Evolutionary conservation across 148 eudicot species (phyloP).

Genomic region (Beta vulgaris): DNA sequence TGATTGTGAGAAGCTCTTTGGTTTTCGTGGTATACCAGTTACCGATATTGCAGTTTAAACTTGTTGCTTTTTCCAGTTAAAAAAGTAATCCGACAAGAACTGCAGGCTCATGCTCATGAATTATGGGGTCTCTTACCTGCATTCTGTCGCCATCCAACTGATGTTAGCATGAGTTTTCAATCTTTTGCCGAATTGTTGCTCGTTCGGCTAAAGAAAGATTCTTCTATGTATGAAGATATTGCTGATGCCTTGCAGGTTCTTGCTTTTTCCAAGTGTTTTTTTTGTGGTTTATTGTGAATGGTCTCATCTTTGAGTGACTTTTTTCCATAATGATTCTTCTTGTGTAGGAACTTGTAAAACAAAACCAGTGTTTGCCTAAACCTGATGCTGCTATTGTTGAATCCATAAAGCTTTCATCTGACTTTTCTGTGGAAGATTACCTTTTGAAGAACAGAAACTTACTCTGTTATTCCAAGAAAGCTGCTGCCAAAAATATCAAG

Average conservation of each 20-base stretch:
- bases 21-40: constrained; percentile 12
- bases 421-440: constrained; percentile 30
- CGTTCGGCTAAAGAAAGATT: constrained; percentile 51
- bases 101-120: constrained; percentile 62
- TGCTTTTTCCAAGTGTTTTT: neutral
- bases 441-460: constrained; percentile 29
- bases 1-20: constrained; percentile 14
- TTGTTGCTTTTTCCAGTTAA: constrained; percentile 54
- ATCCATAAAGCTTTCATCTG: constrained; percentile 26
- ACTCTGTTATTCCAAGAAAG: constrained; percentile 42
- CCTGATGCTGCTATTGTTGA: constrained; percentile 33
- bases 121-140: constrained; percentile 85
- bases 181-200: constrained; percentile 49
- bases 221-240: constrained; percentile 56
- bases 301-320: neutral
- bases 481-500: constrained; percentile 49
- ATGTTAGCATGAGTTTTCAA: constrained; percentile 50
- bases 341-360: constrained; percentile 67
- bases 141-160: constrained; percentile 74
- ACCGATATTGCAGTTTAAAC: constrained; percentile 32
- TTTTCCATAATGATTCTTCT: constrained; percentile 6
- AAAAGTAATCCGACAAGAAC: constrained; percentile 56
- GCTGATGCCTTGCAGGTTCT: constrained; percentile 65
- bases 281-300: constrained; percentile 1
- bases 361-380: constrained; percentile 41